Evolutionary conservation across 139 green algal species (phyloP), one percentile per base, ranked within the genome.

Genomic region (Diplosphaera chodatii): DNA sequence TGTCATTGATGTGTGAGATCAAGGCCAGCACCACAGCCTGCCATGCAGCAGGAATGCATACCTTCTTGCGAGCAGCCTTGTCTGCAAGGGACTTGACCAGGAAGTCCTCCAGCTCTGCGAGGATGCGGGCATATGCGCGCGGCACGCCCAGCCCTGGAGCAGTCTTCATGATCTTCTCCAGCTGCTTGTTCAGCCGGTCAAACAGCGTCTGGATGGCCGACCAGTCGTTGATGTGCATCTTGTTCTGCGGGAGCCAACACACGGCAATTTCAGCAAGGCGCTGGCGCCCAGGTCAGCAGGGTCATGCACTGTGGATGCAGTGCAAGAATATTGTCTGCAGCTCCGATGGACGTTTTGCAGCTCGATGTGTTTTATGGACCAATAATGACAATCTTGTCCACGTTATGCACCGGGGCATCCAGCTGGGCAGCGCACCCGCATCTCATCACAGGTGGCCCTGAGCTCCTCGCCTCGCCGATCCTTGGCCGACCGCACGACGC

Each of bases 161-260:
- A 29, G 81, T 76, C 75, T 90, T 93, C 64, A 81, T 77, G 28
- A 80, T 78, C 77, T 93, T 96, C 74, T 99, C 94, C 55, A 99
- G 79, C 75, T 97, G 94, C 87, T 97, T 96, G 83, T 99, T 96
- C n/a, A 99, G 81, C 83, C 96, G 95, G 62, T 98, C 93, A 72
- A 97, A 99, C 48, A 95, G 80, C 0, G 85, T 86, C 82, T 97
- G 90, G 68, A 99, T 92, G 4, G 90, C 77, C 0, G 85, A 80
- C 93, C 93, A 99, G 81, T 99, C 95, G 64, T 98, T 97, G 84
- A 96, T 98, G 79, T 98, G 92, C 81, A 97, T 94, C 82, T 98
- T 97, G 82, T 98, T 97, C 83, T 92, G 85, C 69, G 78, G 2
- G n/a, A n/a, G n/a, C 2, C 48, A 59, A 18, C 48, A 13, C 8